Evolutionary conservation across 169 alveolate genomes (phyloP).

Genomic region (Miamiensis avidus): DNA sequence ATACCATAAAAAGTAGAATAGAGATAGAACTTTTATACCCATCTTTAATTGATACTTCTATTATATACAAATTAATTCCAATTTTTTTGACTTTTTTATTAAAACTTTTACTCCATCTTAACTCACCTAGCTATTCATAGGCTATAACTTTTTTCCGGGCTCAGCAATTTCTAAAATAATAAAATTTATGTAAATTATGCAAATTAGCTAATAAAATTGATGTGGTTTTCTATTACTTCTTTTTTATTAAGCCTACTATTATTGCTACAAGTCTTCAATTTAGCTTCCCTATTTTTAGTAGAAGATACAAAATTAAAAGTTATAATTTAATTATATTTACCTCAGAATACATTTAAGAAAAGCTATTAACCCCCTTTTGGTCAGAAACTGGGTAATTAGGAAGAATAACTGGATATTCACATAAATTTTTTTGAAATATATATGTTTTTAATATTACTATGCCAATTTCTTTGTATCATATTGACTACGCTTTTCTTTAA

Average conservation of each 20-base stretch:
- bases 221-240: too few relatives aligned
- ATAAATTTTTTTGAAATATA: conserved; percentile 21
- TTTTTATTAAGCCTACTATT: too few relatives aligned
- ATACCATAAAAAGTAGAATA: neutral
- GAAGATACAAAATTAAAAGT: neutral
- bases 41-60: conserved; percentile 2
- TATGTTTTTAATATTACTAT: conserved; percentile 30
- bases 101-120: neutral
- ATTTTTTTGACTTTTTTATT: neutral
- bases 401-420: conserved; percentile 34
- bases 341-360: too few relatives aligned
- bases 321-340: too few relatives aligned
- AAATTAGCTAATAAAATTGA: too few relatives aligned
- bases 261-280: neutral
- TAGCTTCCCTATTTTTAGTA: neutral
- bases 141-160: neutral
- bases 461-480: conserved; percentile 43
- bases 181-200: too few relatives aligned
- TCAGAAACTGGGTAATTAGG: too few relatives aligned
- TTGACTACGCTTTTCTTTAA: conserved; percentile 19
- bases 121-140: neutral
- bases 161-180: neutral
- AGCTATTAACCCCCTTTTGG: too few relatives aligned
- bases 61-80: conserved; percentile 2
- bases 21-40: neutral